A percentile compares a stretch with the other conserved stretches of the same genome.
These are phyloP conservation scores for Gloeophyllum trabeum DNA, from an alignment of 768 basidiomycete genomes.

Conservation along the genomic window DNA sequence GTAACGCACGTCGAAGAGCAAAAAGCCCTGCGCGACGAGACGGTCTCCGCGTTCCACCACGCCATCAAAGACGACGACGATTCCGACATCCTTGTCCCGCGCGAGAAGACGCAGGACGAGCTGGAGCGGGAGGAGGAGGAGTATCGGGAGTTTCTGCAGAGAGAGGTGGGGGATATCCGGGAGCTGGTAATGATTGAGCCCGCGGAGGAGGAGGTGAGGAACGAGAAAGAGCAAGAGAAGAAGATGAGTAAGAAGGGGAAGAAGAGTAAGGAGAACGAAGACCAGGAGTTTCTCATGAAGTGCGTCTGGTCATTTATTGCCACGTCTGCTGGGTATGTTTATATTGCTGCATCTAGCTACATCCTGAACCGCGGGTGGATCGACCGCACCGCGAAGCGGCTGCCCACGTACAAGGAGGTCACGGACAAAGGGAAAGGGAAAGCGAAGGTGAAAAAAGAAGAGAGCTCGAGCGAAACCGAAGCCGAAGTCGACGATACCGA, in stretches of 20 bases:
- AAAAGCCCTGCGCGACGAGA: slow-evolving; percentile 61
- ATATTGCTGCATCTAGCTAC: slow-evolving; percentile 42
- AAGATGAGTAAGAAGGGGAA: slow-evolving; percentile 16
- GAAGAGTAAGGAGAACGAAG: slow-evolving; percentile 37
- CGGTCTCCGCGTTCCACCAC: slow-evolving; percentile 70
- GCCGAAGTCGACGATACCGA: slow-evolving; percentile 26
- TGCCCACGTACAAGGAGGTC: slow-evolving; percentile 83
- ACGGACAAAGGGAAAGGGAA: slow-evolving; percentile 23
- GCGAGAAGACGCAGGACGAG: slow-evolving; percentile 74
- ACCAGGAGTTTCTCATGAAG: slow-evolving; percentile 89
- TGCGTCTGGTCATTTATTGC: slow-evolving; percentile 25
- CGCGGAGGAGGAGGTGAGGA: slow-evolving; percentile 8
- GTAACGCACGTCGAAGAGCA: slow-evolving; percentile 77
- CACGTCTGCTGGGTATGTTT: not conserved
- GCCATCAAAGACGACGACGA: slow-evolving; percentile 14
- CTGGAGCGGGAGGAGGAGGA: slow-evolving; percentile 71
- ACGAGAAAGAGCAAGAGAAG: slow-evolving; percentile 13
- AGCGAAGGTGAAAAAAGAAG: slow-evolving; percentile 7
- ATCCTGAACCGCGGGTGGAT: slow-evolving; percentile 98
- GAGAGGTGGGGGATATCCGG: slow-evolving; percentile 72
- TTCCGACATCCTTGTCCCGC: slow-evolving; percentile 51
- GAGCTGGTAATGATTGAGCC: slow-evolving; percentile 52
- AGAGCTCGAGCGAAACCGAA: slow-evolving; percentile 15
- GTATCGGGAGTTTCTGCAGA: slow-evolving; percentile 71
- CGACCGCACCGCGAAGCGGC: slow-evolving; percentile 57